phyloP scores from a whole-genome alignment of 2,329 filamentous ascomycete species.

The Aspergillus aculeatinus region DNA sequence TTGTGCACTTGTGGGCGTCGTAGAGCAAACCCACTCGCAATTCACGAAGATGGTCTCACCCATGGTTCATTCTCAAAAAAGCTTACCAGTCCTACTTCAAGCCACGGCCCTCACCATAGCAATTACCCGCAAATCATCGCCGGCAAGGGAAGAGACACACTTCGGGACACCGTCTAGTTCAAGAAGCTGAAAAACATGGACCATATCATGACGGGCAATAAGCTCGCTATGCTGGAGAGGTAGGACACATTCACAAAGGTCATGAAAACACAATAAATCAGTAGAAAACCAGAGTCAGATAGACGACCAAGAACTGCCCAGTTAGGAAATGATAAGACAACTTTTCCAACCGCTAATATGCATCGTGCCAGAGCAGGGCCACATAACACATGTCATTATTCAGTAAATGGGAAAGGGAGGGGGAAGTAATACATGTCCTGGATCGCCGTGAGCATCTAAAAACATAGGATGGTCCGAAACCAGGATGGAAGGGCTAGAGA shows the following conservation, averaged over 20 bases:
- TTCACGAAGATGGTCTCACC: too few relatives aligned
- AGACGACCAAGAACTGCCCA: slow-evolving; percentile 24
- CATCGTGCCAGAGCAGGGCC: slow-evolving; percentile 37
- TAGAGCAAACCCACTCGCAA: too few relatives aligned
- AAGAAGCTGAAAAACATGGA: slow-evolving; percentile 7
- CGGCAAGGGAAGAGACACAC: too few relatives aligned
- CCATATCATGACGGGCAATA: slow-evolving; percentile 26
- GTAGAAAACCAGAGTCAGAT: slow-evolving; percentile 25
- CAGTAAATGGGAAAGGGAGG: slow-evolving; percentile 22
- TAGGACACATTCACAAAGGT: slow-evolving; percentile 25
- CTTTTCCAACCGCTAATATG: slow-evolving; percentile 48
- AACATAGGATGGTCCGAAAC: slow-evolving; percentile 18
- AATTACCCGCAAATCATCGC: too few relatives aligned
- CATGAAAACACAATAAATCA: slow-evolving; percentile 23
- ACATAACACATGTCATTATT: slow-evolving; percentile 44
- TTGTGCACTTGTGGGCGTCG: too few relatives aligned
- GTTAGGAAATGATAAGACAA: slow-evolving; percentile 32
- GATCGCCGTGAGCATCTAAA: slow-evolving; percentile 22
- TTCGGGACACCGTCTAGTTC: neutral
- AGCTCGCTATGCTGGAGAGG: slow-evolving; percentile 40
- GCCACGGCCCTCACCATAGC: too few relatives aligned
- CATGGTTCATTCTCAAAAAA: too few relatives aligned
- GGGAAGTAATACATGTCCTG: slow-evolving; percentile 40
- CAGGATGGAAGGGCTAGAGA: slow-evolving; percentile 22
- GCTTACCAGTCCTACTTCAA: too few relatives aligned